Conservation (phyloP, 441 rosid species). For the Manihot esculenta region DNA sequence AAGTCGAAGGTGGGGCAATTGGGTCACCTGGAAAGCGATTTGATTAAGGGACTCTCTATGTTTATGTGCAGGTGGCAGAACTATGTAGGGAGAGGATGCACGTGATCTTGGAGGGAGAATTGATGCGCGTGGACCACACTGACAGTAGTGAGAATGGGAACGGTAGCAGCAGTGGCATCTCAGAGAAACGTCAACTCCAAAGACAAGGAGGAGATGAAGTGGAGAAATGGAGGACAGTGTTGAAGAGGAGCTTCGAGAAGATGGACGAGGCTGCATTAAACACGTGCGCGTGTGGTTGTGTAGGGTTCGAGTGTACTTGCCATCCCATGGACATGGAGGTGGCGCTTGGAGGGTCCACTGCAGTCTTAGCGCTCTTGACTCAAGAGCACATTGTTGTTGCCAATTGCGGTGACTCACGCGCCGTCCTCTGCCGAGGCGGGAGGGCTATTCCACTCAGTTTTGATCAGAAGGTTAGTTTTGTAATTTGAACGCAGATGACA, state of each 20-base stretch:
- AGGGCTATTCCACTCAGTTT: constrained; percentile 50
- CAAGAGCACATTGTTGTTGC: constrained; percentile 55
- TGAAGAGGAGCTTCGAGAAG: constrained; percentile 52
- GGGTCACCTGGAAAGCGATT: constrained; percentile 20
- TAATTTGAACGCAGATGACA: neutral
- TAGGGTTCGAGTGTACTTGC: constrained; percentile 38
- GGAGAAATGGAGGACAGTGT: constrained; percentile 46
- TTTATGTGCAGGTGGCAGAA: constrained; percentile 58
- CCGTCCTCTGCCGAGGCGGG: constrained; percentile 68
- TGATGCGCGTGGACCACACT: constrained; percentile 35
- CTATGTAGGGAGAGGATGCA: constrained; percentile 66
- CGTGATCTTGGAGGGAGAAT: constrained; percentile 55
- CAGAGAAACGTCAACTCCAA: constrained; percentile 3
- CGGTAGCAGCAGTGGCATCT: constrained; percentile 1
- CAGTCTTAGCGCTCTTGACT: constrained; percentile 56
- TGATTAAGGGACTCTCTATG: neutral
- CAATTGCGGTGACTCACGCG: constrained; percentile 86
- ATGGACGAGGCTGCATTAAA: constrained; percentile 57
- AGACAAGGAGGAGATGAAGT: neutral
- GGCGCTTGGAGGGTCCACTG: constrained; percentile 67
- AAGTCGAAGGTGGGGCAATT: constrained; percentile 3
- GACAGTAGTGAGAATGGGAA: constrained; percentile 13
- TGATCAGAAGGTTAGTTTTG: constrained; percentile 72
- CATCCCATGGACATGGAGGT: constrained; percentile 43
- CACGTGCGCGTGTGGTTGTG: constrained; percentile 43